phyloP scores from a whole-genome alignment of 805 yeast species.

The Ogataea pini region DNA sequence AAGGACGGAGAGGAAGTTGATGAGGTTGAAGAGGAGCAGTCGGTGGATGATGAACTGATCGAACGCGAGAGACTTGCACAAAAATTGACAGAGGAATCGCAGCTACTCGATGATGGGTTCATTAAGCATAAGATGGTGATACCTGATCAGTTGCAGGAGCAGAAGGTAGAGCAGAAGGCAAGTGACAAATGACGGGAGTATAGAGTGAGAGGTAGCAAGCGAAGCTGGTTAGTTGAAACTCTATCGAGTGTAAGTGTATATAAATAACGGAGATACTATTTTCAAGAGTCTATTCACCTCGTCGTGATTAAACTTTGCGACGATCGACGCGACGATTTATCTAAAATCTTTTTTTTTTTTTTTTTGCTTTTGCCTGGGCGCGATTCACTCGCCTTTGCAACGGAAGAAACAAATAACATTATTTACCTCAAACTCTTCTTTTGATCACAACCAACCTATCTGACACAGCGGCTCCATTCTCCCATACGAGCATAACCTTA shows the following conservation, averaged over 20 bases:
- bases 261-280: neutral
- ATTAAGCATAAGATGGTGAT: slow-evolving; percentile 24
- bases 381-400: neutral
- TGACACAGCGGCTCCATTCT: neutral
- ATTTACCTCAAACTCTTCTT: neutral
- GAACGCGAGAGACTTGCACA: slow-evolving; percentile 9
- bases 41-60: neutral
- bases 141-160: slow-evolving; percentile 14
- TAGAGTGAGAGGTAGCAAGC: too few relatives aligned
- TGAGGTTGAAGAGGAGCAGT: slow-evolving; percentile 4
- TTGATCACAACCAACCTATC: neutral
- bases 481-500: too few relatives aligned
- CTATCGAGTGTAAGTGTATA: neutral
- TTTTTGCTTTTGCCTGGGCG: neutral
- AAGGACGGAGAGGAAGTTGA: slow-evolving; percentile 19
- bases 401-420: neutral
- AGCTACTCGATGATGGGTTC: slow-evolving; percentile 20
- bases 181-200: neutral
- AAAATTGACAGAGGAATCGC: slow-evolving; percentile 20
- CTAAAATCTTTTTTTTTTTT: neutral
- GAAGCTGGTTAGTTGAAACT: too few relatives aligned
- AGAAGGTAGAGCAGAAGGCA: neutral
- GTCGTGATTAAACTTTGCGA: too few relatives aligned
- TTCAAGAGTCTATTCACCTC: too few relatives aligned
- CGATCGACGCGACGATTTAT: neutral